Evolutionary conservation across 768 basidiomycete genomes (phyloP), one percentile per base, ranked within the genome.

Genomic region (Pleurotus salmoneostramineus): DNA sequence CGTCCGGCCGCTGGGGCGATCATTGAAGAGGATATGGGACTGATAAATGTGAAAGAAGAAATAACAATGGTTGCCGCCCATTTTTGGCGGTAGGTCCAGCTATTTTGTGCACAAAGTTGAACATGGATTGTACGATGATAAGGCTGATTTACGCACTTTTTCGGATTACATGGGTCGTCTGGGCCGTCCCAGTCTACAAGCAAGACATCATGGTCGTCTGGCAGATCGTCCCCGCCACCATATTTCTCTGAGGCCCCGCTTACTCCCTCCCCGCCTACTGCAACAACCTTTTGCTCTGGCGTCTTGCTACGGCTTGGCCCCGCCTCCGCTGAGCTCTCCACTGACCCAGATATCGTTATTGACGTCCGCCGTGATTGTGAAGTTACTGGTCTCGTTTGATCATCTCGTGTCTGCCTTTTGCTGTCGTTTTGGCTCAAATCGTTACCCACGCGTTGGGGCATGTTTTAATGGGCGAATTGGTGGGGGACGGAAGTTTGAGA

Each of bases 1-100:
- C 83, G 76, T 2, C 61, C 60, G 0, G 76, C 72, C 0, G 88
- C 88, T 0, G 89, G 88, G 0, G 90, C 85, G 1, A 90, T 73
- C 83, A 89, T 89, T 3, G 88, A 82, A 2, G 89, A 91, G 0
- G 88, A 83, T 0, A 90, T 74, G 0, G 88, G 85, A 6, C 75
- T 77, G 42, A 89, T 86, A 64, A 88, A 86, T 0, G 88, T 85
- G 65, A 87, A 90, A 0, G 76, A 74, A 0, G 88, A 87, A 0
- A 88, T 81, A 27, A 88, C 76, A 14, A 77, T 61, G 0, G 85
- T 87, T 0, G 82, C 83, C 0, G 74, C 78, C 88, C 86, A 88
- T 76, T 87, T 89, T 63, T 72, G 72, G 33, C 65, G 73, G 52
- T 74, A 78, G 3, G 74, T 64, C 87, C 87, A 88, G 64, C 87